Conservation (phyloP, 2,329 filamentous ascomycete species). For the Zasmidium angulare region DNA sequence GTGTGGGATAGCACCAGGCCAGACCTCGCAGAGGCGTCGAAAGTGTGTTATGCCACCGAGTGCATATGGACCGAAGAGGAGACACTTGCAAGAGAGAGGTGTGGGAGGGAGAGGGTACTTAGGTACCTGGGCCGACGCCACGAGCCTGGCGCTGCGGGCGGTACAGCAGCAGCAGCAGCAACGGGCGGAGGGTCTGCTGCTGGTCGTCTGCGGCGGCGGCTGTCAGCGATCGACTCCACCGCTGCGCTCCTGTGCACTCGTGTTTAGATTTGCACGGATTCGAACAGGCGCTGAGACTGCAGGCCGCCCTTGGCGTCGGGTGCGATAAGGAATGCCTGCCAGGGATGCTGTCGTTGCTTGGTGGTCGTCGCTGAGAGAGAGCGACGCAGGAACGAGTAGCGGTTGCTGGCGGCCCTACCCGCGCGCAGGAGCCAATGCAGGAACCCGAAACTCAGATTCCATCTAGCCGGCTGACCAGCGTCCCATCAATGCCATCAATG, state of each 20-base stretch:
- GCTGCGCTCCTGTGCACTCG: slow-evolving; percentile 17
- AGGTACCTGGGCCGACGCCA: slow-evolving; percentile 15
- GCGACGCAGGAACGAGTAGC: neutral
- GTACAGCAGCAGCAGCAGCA: too few species aligned
- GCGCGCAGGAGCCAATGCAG: neutral
- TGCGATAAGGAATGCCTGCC: slow-evolving; percentile 15
- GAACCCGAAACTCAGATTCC: neutral
- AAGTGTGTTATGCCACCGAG: slow-evolving; percentile 14
- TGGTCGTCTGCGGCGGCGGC: neutral
- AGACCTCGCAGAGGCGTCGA: slow-evolving; percentile 30
- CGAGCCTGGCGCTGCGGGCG: slow-evolving; percentile 7
- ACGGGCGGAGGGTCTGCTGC: neutral
- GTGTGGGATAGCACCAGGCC: slow-evolving; percentile 29
- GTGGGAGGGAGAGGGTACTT: slow-evolving; percentile 23
- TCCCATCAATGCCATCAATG: neutral
- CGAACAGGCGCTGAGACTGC: slow-evolving; percentile 13
- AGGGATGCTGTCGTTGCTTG: neutral
- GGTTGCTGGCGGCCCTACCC: neutral
- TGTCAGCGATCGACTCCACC: slow-evolving; percentile 9
- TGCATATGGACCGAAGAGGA: slow-evolving; percentile 21
- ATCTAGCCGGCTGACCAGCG: neutral
- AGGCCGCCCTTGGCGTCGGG: slow-evolving; percentile 9
- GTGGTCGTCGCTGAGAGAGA: neutral
- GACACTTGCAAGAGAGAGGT: slow-evolving; percentile 5
- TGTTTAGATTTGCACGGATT: slow-evolving; percentile 13